Conservation (phyloP, 768 basidiomycete species). For the Suillus subluteus region DNA sequence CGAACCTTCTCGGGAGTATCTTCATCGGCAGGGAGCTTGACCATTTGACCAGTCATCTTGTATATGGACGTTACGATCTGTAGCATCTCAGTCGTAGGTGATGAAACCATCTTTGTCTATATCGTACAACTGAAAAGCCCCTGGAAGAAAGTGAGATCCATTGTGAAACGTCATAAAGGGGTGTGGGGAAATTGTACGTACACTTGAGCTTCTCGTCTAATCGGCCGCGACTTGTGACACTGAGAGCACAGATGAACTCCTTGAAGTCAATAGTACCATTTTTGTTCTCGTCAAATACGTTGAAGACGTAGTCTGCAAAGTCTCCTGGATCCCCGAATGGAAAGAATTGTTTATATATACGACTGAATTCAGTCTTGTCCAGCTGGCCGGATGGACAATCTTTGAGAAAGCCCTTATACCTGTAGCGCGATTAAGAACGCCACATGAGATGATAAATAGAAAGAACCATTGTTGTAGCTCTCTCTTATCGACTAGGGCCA, state of each 20-base stretch:
- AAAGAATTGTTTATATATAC: slow-evolving; percentile 99
- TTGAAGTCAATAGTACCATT: slow-evolving; percentile 99
- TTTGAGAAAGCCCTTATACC: slow-evolving; percentile 99
- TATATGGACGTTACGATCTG: slow-evolving; percentile 98
- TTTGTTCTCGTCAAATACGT: slow-evolving; percentile 94
- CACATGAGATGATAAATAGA: slow-evolving; percentile 15
- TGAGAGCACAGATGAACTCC: slow-evolving; percentile 98
- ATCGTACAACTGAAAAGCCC: slow-evolving; percentile 99
- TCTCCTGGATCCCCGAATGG: slow-evolving; percentile 97
- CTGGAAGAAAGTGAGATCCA: slow-evolving; percentile 46
- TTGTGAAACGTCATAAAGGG: background rate
- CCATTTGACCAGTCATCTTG: slow-evolving; percentile 99
- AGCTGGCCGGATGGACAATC: slow-evolving; percentile 98
- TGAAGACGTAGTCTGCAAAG: slow-evolving; percentile 98
- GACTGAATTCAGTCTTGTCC: slow-evolving; percentile 93
- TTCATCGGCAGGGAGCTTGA: slow-evolving; percentile 96
- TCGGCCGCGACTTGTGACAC: slow-evolving; percentile 89
- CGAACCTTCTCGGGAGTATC: slow-evolving; percentile 98
- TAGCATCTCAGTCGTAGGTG: slow-evolving; percentile 99
- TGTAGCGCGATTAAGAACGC: slow-evolving; percentile 33
- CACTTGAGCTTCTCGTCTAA: slow-evolving; percentile 99
- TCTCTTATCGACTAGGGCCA: slow-evolving; percentile 85
- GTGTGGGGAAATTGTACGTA: slow-evolving; percentile 43
- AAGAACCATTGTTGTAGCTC: slow-evolving; percentile 92
- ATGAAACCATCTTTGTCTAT: slow-evolving; percentile 98